A percentile compares a stretch with the other conserved stretches of the same genome.
phyloP scores from a whole-genome alignment of 768 basidiomycete species.

The Sistotremastrum suecicum region DNA sequence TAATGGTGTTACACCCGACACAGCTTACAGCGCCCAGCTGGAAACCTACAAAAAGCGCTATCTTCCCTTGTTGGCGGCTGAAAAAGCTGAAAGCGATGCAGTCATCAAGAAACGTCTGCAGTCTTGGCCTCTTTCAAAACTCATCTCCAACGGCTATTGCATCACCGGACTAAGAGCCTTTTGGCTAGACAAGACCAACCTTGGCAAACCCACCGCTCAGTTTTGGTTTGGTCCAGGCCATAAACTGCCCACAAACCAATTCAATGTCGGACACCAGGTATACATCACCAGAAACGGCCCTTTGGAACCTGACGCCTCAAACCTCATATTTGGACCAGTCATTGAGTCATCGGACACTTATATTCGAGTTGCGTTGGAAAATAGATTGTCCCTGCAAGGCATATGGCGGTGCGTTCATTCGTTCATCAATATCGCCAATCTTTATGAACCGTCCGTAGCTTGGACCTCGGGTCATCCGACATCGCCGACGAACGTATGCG shows the following conservation, averaged over 20 bases:
- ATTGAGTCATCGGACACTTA: slow-evolving; percentile 23
- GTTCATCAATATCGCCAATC: background rate
- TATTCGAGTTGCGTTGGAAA: slow-evolving; percentile 43
- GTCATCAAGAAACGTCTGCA: slow-evolving; percentile 48
- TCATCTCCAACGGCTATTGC: slow-evolving; percentile 61
- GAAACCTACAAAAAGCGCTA: slow-evolving; percentile 18
- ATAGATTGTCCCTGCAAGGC: slow-evolving; percentile 31
- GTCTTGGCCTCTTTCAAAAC: slow-evolving; percentile 46
- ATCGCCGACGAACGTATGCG: slow-evolving; percentile 58
- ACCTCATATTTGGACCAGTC: too few relatives aligned
- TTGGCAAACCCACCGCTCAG: slow-evolving; percentile 50
- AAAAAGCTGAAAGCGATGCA: slow-evolving; percentile 51
- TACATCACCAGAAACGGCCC: slow-evolving; percentile 44
- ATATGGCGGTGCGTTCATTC: slow-evolving; percentile 28
- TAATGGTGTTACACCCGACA: too few relatives aligned
- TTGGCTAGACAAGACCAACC: slow-evolving; percentile 52
- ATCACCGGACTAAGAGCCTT: slow-evolving; percentile 51
- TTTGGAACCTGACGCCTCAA: slow-evolving; percentile 35
- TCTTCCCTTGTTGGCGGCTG: slow-evolving; percentile 31
- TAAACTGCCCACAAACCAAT: background rate
- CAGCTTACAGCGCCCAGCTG: too few relatives aligned
- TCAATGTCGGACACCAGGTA: slow-evolving; percentile 1
- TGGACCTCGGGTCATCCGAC: slow-evolving; percentile 60
- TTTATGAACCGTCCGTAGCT: slow-evolving; percentile 11
- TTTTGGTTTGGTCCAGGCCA: slow-evolving; percentile 51